phyloP scores from a whole-genome alignment of 805 yeast species.

The Saturnispora saitoi region DNA sequence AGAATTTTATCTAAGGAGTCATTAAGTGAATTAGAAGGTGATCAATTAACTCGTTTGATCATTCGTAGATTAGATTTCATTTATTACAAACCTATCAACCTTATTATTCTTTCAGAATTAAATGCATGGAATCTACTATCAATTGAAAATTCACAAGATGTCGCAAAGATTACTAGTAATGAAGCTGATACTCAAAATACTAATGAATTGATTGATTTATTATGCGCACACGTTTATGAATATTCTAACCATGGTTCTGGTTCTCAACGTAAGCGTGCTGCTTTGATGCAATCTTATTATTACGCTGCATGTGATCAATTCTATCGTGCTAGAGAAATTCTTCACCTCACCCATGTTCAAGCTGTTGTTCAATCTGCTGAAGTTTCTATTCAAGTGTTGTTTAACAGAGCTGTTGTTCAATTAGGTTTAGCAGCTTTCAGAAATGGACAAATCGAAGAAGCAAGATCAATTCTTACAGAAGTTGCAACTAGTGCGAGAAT shows the following conservation, averaged over 20 bases:
- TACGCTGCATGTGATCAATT: constrained; percentile 84
- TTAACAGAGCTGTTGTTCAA: constrained; percentile 93
- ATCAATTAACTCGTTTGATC: constrained; percentile 63
- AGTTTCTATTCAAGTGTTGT: constrained; percentile 77
- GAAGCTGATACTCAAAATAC: constrained; percentile 29
- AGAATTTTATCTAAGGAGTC: constrained; percentile 39
- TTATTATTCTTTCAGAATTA: constrained; percentile 60
- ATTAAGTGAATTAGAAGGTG: constrained; percentile 38
- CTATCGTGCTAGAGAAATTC: constrained; percentile 77
- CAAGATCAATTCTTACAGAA: constrained; percentile 82
- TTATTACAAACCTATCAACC: constrained; percentile 80
- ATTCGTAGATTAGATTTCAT: constrained; percentile 84
- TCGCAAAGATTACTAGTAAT: constrained; percentile 23
- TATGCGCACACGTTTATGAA: constrained; percentile 56
- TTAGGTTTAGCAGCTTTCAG: constrained; percentile 95
- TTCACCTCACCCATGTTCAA: constrained; percentile 80
- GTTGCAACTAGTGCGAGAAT: constrained; percentile 77
- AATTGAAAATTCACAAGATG: constrained; percentile 28
- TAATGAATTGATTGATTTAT: constrained; percentile 50
- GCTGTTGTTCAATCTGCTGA: constrained; percentile 78
- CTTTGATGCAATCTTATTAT: constrained; percentile 79
- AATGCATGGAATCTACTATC: constrained; percentile 54
- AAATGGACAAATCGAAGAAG: constrained; percentile 73
- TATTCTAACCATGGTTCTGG: constrained; percentile 41
- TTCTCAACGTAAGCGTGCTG: constrained; percentile 70